Percentiles rank a stretch among this genome's conserved stretches.
Evolutionary conservation across 2,329 filamentous ascomycete genomes (phyloP).

Genomic region (Stagonosporopsis cucurbitacearum): DNA sequence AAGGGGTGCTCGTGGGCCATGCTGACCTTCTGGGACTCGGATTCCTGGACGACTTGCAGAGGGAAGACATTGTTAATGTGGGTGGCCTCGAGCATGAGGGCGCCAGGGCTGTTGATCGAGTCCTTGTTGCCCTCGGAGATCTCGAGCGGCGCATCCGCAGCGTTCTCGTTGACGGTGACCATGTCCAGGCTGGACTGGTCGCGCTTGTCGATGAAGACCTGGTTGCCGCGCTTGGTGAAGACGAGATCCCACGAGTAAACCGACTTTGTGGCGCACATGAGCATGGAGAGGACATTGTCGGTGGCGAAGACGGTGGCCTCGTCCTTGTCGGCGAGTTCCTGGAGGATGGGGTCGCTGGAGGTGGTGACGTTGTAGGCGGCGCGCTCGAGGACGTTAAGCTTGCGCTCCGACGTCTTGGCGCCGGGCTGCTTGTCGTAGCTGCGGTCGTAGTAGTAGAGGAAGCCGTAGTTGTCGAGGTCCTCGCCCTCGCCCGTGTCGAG

Average conservation of each 20-base stretch:
- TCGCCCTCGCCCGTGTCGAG: constrained; percentile 93
- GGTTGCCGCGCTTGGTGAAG: constrained; percentile 89
- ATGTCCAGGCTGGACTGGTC: constrained; percentile 94
- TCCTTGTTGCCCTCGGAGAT: constrained; percentile 92
- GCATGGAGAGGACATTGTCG: constrained; percentile 96
- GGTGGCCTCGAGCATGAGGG: constrained; percentile 94
- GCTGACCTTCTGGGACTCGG: constrained; percentile 75
- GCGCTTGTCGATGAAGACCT: constrained; percentile 98
- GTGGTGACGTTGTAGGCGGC: constrained; percentile 98
- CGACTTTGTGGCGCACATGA: constrained; percentile 96
- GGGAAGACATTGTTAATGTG: constrained; percentile 99
- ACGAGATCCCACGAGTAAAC: constrained; percentile 99
- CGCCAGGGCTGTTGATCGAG: constrained; percentile 88
- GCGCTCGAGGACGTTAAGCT: constrained; percentile 86
- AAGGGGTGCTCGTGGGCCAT: constrained; percentile 94
- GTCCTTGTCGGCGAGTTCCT: constrained; percentile 93
- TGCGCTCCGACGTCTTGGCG: constrained; percentile 81
- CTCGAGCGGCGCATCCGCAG: constrained; percentile 91
- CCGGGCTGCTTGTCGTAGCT: constrained; percentile 92
- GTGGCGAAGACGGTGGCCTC: constrained; percentile 97
- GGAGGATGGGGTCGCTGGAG: constrained; percentile 92
- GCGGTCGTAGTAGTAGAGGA: constrained; percentile 98
- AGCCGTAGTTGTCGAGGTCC: constrained; percentile 93
- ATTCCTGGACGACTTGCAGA: constrained; percentile 91
- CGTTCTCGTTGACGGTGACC: constrained; percentile 99